Evolutionary conservation across 2,329 filamentous ascomycete species (phyloP), one percentile per base, ranked within the genome.

Genomic region (Emergomyces orientalis): DNA sequence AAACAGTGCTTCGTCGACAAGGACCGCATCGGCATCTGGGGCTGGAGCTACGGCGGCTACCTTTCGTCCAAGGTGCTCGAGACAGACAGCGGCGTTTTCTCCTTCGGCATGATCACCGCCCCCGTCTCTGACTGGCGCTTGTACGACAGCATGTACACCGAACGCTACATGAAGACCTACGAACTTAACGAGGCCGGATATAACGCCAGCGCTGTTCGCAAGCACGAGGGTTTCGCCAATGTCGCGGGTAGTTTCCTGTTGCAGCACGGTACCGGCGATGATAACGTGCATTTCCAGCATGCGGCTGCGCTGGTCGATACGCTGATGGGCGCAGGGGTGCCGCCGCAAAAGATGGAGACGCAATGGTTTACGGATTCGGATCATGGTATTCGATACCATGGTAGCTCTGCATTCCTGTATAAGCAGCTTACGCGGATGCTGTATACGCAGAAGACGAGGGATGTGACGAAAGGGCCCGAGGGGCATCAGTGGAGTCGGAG

Each of bases 241-340:
- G 79, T 87, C 9, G 76, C 77, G 0, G 87, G 87, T 3, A 80
- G 82, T 1, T 84, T 88, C 65, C 76, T 85, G 5, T 78, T 89
- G 52, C 80, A 86, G 64, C 87, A 89, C 69, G 87, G 86, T 0
- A 84, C 84, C 0, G 86, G 85, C 0, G 87, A 89, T 65, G 87
- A 89, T 67, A 89, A 89, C 60, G 87, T 89, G 17, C 87, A 89
- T 69, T 88, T 87, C 70, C 86, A 89, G 74, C 84, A 89, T 65
- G 69, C 82, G 0, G 86, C 86, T 0, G 84, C 82, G 0, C 72
- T 89, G 41, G 75, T 85, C 0, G 86, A 89, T 67, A 71, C 86
- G 27, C 73, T 89, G 0, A 83, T 88, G 39, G 80, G 81, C 0
- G 80, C 74, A 0, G 82, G 82, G 0, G 84, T 89, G 0, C 79